Base-by-base conservation (phyloP, 2,329 filamentous ascomycete genomes). In the Ophiostoma montium region DNA sequence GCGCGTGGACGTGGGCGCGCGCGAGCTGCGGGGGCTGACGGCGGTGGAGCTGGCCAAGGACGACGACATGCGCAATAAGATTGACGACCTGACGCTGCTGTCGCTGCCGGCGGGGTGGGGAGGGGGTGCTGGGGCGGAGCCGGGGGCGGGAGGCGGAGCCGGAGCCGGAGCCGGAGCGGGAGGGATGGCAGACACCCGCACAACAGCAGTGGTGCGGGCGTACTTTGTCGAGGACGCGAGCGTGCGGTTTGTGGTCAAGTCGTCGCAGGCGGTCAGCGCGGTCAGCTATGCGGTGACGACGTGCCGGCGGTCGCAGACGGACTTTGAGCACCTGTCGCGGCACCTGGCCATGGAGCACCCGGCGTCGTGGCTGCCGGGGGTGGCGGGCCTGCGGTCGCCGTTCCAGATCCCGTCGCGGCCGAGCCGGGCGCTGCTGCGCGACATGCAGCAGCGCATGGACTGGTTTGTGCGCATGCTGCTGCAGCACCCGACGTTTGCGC, bases 161-260 rank as follows among this genome's bases (percentile, higher is more conserved):
- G 32, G 13, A 11, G 72, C 84, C 5, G 81, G 78, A 11, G 71
- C 75, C 13, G 87, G n/a, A n/a, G n/a, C n/a, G n/a, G n/a, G n/a
- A n/a, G n/a, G n/a, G n/a, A n/a, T n/a, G n/a, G n/a, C n/a, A n/a
- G n/a, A 94, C 56, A 83, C 83, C 4, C 79, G 90, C 21, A 89
- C 89, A 19, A 96, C 92, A 1, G 87, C 87, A 1, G 89, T 96
- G 1, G 92, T 98, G 1, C 78, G 92, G 50, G 92, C 89, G 0
- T 95, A 94, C 65, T 96, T 98, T 59, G 89, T 98, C 11, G 92
- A 98, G 66, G 92, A 98, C 65, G 89, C 86, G 10, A 94, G 86
- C 1, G 84, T 96, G 47, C 82, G 92, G 36, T 80, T 96, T 44
- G 87, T 98, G 15, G 71, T 98, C 53, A 98, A 98, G 62, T 95